Base-by-base conservation (phyloP, 805 yeast species). In the Diddensiella transvaalensis region DNA sequence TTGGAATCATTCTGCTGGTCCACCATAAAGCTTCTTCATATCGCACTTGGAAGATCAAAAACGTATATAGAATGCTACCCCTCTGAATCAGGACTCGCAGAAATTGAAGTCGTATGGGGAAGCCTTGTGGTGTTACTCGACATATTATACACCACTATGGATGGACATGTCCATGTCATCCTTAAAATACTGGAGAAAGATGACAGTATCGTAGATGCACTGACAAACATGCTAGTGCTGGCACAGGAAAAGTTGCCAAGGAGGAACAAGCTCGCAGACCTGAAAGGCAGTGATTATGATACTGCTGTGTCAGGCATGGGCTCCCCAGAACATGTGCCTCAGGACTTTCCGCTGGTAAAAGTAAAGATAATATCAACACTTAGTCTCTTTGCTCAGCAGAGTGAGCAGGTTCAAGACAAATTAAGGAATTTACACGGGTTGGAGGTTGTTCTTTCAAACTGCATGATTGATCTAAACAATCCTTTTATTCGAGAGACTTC, bases 391-490 rank as follows among this genome's bases (percentile, higher is more conserved):
- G 73, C 77, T 0, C 75, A 75, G 53, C 69, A 75, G 0, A 75
- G 80, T 40, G 68, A 64, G 40, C 70, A 69, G 3, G 76, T 79
- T 3, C 96, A 91, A 61, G 91, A 90, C 48, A 62, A 67, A 38
- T 70, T 86, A 30, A 70, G 97, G 41, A 76, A 75, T 23, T 56
- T 71, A 0, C 86, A 84, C 40, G 95, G 88, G 0, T 63, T 91
- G 11, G 87, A 81, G 46, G 65, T 87, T 17, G 73, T 90, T 0
- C 69, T 91, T 21, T 84, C 90, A 4, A 84, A 83, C 53, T 90
- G 97, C 68, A 78, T 85, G 35, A 81, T 93, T 44, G 98, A 91
- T 63, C 83, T 82, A 40, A 80, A 86, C 61, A 95, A 93, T 63
- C 98, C 97, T 0, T 91, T 76, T 57, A 57, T 69, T 49, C 60